Conservation (phyloP, 1,139 yeast species). For the Kodamaea plutei region DNA sequence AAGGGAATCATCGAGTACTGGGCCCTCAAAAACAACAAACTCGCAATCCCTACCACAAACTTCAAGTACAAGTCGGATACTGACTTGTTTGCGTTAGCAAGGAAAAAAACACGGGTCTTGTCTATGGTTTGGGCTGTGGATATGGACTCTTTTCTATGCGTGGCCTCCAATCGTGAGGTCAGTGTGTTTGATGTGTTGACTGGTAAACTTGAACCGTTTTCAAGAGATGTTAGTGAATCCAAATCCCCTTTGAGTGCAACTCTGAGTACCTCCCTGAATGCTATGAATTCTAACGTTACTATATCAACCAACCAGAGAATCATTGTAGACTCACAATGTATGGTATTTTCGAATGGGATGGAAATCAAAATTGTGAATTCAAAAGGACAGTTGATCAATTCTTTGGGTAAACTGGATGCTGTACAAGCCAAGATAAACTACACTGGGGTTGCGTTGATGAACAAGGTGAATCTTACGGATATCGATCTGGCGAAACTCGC, state of each 20-base stretch:
- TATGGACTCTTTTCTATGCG: constrained; percentile 18
- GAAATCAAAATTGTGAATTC: no score
- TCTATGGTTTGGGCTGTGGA: constrained; percentile 21
- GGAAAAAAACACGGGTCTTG: constrained; percentile 22
- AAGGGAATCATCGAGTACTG: constrained; percentile 46
- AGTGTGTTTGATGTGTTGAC: constrained; percentile 28
- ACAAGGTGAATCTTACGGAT: constrained; percentile 13
- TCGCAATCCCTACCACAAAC: constrained; percentile 6
- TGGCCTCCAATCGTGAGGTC: constrained; percentile 27
- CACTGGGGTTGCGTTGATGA: constrained; percentile 10
- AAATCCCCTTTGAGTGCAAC: no score
- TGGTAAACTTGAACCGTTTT: no score
- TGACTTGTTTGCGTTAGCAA: constrained; percentile 37
- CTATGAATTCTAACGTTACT: constrained; percentile 6
- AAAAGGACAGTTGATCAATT: no score
- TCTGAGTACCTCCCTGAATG: no score
- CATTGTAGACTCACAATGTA: background rate
- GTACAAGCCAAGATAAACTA: background rate
- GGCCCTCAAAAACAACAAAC: constrained; percentile 13
- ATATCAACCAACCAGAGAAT: background rate
- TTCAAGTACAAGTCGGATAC: constrained; percentile 42
- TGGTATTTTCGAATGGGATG: background rate
- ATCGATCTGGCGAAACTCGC: constrained; percentile 31
- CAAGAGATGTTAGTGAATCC: no score
- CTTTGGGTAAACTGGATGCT: no score